Evolutionary conservation across 1,284 basidiomycete species (phyloP), one percentile per base, ranked within the genome.

Genomic region (Afroboletus lepidellus): DNA sequence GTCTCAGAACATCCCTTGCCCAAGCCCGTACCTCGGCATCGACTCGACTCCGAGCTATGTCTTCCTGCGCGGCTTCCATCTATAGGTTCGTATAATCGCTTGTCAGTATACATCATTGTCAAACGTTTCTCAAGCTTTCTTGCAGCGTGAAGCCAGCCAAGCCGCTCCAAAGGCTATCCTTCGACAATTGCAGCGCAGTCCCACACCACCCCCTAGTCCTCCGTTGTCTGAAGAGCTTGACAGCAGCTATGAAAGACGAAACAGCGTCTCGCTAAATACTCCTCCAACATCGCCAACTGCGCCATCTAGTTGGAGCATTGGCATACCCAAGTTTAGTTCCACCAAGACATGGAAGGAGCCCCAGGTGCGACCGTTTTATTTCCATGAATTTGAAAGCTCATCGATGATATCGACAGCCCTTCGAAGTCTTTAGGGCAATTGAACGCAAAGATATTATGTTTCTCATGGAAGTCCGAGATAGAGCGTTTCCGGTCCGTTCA

Each of bases 391-490:
- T 45, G 11, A 30, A 25, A 38, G n/a, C 37, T 43, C 32, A 46
- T 18, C 2, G 9, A 47, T 32, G 24, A 43, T 20, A 23, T 43
- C 24, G n/a, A n/a, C 60, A 91, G 85, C 80, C 87, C 0, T 91
- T 78, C 57, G 85, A 92, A 70, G 72, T 92, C 0, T 77, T 91
- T 58, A 74, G 85, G 47, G 89, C 89, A 3, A 75, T 92, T 29
- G 90, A 92, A 59, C 73, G 73, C 34, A 87, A 84, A 60, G 85
- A 92, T 61, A 72, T 90, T 32, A 77, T 81, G 63, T 90, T 82
- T 67, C 73, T 91, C 2, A 90, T 90, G 87, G 84, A 90, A 70
- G 73, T 90, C 41, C 76, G 89, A 52, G 90, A 92, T 62, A 77
- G 77, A 53, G 86, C 86, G 13, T 92, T 92, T 60, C 83, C 83